These are phyloP conservation scores for Rhamnella rubrinervis DNA, from an alignment of 331 rosid species.

Conservation along the genomic window DNA sequence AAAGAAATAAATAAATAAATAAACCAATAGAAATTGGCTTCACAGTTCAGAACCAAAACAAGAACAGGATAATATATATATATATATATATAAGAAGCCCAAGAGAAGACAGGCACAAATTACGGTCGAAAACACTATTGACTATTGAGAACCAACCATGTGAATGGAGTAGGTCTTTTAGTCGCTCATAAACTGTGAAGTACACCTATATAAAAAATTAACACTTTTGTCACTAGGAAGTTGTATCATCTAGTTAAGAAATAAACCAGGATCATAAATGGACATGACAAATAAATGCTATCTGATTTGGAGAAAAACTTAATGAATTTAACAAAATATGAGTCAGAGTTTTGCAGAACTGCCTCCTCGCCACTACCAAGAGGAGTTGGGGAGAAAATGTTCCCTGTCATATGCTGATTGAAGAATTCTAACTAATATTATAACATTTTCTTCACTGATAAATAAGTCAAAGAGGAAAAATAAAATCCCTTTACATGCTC, in stretches of 20 bases:
- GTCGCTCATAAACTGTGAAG: constrained; percentile 84
- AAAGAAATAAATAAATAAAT: not conserved
- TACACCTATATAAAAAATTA: constrained; percentile 65
- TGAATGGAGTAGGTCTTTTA: constrained; percentile 68
- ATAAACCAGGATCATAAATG: not conserved
- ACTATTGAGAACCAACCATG: constrained; percentile 50
- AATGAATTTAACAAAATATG: too few relatives aligned
- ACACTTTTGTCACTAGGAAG: constrained; percentile 28
- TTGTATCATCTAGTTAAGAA: not conserved
- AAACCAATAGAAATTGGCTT: constrained; percentile 1
- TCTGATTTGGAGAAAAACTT: not conserved
- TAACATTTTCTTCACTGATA: too few relatives aligned
- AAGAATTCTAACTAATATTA: too few relatives aligned
- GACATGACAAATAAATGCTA: not conserved
- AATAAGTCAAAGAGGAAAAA: too few relatives aligned
- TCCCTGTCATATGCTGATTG: too few relatives aligned
- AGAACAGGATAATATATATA: constrained; percentile 1
- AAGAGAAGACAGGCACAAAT: constrained; percentile 18
- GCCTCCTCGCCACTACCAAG: too few relatives aligned
- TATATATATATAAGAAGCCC: constrained; percentile 14
- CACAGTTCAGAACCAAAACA: constrained; percentile 9
- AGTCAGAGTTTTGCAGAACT: too few relatives aligned
- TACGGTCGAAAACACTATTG: constrained; percentile 7
- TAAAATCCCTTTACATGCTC: too few relatives aligned
- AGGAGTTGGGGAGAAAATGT: too few relatives aligned